Evolutionary conservation across 1,284 basidiomycete species (phyloP).

Genomic region (Ganoderma sinense): DNA sequence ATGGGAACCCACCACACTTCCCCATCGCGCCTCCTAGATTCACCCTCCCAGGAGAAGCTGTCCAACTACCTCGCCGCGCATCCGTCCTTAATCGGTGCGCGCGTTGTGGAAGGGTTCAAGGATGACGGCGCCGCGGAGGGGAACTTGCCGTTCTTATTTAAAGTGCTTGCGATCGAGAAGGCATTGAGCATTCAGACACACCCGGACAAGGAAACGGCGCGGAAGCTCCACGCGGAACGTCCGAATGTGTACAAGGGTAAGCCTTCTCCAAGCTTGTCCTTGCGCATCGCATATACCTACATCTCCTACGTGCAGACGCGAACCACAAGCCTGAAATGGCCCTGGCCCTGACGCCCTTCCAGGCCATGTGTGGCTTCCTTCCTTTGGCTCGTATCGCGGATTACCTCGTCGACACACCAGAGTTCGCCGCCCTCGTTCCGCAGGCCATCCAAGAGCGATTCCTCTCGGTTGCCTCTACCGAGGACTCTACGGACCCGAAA

Average conservation of each 20-base stretch:
- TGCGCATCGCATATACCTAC: neutral
- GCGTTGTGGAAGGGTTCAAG: conserved; percentile 68
- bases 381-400: conserved; percentile 77
- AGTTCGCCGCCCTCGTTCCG: conserved; percentile 82
- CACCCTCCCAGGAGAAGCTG: conserved; percentile 55
- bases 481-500: conserved; percentile 50
- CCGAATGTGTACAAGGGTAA: conserved; percentile 67
- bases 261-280: conserved; percentile 5
- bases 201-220: conserved; percentile 91
- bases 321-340: conserved; percentile 99
- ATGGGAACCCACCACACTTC: conserved; percentile 97
- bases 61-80: conserved; percentile 70
- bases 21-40: conserved; percentile 64
- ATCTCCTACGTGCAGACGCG: conserved; percentile 61
- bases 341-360: conserved; percentile 91
- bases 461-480: conserved; percentile 50
- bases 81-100: conserved; percentile 73
- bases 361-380: conserved; percentile 91
- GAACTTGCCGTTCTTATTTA: conserved; percentile 93
- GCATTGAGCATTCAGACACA: conserved; percentile 98
- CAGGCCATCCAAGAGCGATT: conserved; percentile 57
- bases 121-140: conserved; percentile 59
- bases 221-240: conserved; percentile 75
- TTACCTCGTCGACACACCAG: conserved; percentile 77
- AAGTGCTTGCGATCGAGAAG: conserved; percentile 93